Base-by-base conservation (phyloP, 441 rosid genomes). In the Flueggea neowawraea region DNA sequence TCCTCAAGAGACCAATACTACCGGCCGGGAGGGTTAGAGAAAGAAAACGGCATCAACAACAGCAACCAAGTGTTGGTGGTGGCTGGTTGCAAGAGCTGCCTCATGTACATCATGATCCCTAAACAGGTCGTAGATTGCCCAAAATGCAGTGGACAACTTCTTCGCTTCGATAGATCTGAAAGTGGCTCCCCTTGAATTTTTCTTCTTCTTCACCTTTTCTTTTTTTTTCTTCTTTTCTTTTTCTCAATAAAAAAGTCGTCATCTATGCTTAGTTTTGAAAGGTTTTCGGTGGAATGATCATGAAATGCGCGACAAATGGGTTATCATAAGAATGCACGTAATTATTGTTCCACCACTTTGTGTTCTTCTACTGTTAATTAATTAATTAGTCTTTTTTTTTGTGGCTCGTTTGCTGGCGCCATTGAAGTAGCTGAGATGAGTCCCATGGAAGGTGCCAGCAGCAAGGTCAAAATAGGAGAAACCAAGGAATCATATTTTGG, bases 41-140 rank as follows among this genome's bases (percentile, higher is more conserved):
- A 13, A 45, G 8, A 13, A 5, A 56, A 10, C 44, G 33, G 57
- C 61, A 62, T 52, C 44, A 60, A 32, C 58, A 57, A 16, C 62
- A 64, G 14, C 47, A 9, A 45, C 3, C 76, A 70, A 22, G 95
- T 86, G 39, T 73, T 93, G 72, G 98, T 93, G 36, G 97, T 93
- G 3, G 97, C 81, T 28, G 98, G 98, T 60, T 93, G 98, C 91
- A 90, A 90, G 75, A 82, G 84, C 74, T 93, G 98, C 71, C 81
- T 84, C 17, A 90, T 93, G 95, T 93, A 93, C 69, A 85, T 77
- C 83, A 93, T 93, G 98, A 86, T 93, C 16, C 95, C 98, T 3
- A 90, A 85, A 70, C 82, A 75, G 53, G 85, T 86, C 11, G 80
- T 80, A 64, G 88, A 79, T 67, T 93, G 98, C 83, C 97, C 97